Conservation (phyloP, 73 alveolate species). For the Blepharisma japonicum region DNA sequence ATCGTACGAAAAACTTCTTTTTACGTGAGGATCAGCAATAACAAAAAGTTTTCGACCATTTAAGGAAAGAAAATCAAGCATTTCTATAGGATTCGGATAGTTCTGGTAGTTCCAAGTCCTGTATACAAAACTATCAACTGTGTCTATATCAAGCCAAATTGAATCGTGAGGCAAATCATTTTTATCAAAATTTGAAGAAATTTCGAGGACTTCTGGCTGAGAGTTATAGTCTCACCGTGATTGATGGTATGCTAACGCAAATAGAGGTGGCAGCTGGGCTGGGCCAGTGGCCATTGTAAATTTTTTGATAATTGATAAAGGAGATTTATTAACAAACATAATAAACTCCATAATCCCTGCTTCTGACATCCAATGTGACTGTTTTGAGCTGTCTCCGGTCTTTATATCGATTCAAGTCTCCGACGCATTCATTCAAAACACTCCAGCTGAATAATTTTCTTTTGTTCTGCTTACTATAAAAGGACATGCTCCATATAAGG, state of each 20-base stretch:
- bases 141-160: slow-evolving; percentile 73
- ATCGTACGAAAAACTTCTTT: slow-evolving; percentile 52
- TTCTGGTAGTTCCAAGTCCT: slow-evolving; percentile 56
- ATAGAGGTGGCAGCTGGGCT: slow-evolving; percentile 74
- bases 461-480: slow-evolving; percentile 51
- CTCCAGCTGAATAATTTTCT: slow-evolving; percentile 60
- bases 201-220: slow-evolving; percentile 65
- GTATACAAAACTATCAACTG: background rate
- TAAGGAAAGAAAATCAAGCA: slow-evolving; percentile 52
- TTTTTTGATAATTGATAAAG: slow-evolving; percentile 53
- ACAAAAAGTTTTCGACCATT: slow-evolving; percentile 74
- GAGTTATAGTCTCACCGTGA: slow-evolving; percentile 89
- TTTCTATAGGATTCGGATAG: slow-evolving; percentile 59
- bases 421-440: slow-evolving; percentile 78
- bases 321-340: slow-evolving; percentile 47
- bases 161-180: slow-evolving; percentile 53
- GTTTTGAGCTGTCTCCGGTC: slow-evolving; percentile 35
- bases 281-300: slow-evolving; percentile 64
- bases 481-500: slow-evolving; percentile 84
- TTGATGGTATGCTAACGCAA: slow-evolving; percentile 87
- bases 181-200: slow-evolving; percentile 31
- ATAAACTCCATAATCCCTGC: slow-evolving; percentile 75
- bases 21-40: slow-evolving; percentile 86
- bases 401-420: slow-evolving; percentile 80
- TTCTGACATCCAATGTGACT: slow-evolving; percentile 63